phyloP scores from a whole-genome alignment of 2,329 filamentous ascomycete genomes.

The Gnomoniopsis smithogilvyi region DNA sequence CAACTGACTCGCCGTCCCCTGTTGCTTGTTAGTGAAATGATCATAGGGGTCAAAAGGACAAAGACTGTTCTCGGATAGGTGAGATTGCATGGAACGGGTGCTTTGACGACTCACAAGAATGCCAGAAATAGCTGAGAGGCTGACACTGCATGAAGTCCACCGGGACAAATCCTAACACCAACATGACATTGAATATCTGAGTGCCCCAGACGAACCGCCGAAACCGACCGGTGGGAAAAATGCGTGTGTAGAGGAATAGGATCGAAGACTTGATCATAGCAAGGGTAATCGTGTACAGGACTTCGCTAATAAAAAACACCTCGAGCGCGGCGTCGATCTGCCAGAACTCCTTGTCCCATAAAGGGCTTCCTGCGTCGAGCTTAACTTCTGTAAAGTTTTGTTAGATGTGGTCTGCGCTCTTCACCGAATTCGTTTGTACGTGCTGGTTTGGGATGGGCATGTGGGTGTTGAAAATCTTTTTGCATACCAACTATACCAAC shows the following conservation, averaged over 20 bases:
- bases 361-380: background rate
- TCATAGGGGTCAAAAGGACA: background rate
- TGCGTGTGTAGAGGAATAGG: constrained; percentile 32
- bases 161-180: constrained; percentile 24
- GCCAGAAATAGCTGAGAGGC: constrained; percentile 28
- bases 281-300: constrained; percentile 27
- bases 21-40: background rate
- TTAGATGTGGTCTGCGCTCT: background rate
- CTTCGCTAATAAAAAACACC: constrained; percentile 27
- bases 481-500: background rate
- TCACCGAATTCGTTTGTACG: background rate
- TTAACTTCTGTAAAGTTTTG: background rate
- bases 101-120: constrained; percentile 23
- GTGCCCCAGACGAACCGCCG: constrained; percentile 24
- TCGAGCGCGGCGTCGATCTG: constrained; percentile 9
- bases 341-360: background rate
- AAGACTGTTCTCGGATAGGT: no score
- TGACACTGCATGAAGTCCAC: constrained; percentile 28
- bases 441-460: no score
- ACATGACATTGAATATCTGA: constrained; percentile 27
- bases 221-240: constrained; percentile 28
- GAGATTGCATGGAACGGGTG: no score
- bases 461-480: no score
- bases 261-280: constrained; percentile 33
- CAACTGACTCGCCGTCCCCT: constrained; percentile 27